Conservation (phyloP, 129 eudicot species). For the Glebionis coronaria region DNA sequence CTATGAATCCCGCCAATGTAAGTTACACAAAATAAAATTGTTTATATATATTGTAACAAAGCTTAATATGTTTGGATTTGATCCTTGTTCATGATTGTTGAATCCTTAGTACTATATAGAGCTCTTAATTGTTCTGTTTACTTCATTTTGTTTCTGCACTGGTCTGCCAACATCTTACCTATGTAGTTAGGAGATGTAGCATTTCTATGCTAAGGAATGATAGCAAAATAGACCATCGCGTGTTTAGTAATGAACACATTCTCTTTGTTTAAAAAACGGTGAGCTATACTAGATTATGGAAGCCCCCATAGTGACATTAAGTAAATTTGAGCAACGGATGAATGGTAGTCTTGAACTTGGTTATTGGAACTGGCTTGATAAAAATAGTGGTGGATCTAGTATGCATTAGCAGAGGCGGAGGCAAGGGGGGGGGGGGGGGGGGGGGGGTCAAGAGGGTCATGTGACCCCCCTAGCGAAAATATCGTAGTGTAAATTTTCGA, state of each 20-base stretch:
- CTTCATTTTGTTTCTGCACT: neutral
- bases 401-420: no score
- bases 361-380: neutral
- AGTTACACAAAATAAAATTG: slow-evolving; percentile 16
- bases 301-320: neutral
- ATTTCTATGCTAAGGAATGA: neutral
- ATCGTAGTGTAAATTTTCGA: no score
- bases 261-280: neutral
- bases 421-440: no score
- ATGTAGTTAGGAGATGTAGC: no score
- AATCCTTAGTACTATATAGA: neutral
- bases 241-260: neutral
- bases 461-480: no score
- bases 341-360: neutral
- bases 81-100: slow-evolving; percentile 14
- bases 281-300: neutral
- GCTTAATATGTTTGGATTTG: slow-evolving; percentile 2
- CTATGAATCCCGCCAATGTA: slow-evolving; percentile 70
- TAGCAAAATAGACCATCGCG: neutral
- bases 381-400: neutral
- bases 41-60: neutral
- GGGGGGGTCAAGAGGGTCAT: no score
- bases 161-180: neutral
- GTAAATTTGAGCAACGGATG: neutral
- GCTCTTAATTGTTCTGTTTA: slow-evolving; percentile 1